Percentiles rank a stretch among this genome's conserved stretches.
Conservation (phyloP, 106 monocot species). For the Platanthera guangdongensis region DNA sequence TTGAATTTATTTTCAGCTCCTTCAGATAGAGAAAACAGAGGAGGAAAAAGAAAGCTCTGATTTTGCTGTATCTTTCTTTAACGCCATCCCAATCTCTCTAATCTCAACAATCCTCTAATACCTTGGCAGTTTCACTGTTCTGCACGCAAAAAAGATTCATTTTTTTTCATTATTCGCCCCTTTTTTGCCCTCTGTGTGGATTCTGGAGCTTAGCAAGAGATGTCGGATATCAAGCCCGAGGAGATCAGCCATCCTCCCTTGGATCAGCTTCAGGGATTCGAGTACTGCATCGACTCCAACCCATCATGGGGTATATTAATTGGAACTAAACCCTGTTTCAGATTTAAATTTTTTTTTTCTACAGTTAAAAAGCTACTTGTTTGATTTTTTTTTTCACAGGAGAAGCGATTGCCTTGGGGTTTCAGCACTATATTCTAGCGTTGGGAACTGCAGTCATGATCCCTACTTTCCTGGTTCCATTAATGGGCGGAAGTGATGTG, state of each 20-base stretch:
- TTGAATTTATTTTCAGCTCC: conserved; percentile 2
- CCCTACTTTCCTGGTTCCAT: conserved; percentile 48
- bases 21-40: not conserved
- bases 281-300: conserved; percentile 97
- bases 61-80: conserved; percentile 2
- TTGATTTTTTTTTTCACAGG: conserved; percentile 7
- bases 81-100: not conserved
- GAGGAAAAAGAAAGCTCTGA: not conserved
- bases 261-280: conserved; percentile 94
- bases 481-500: conserved; percentile 58
- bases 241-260: conserved; percentile 75
- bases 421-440: conserved; percentile 87
- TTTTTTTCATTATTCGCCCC: not conserved
- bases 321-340: not conserved
- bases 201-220: conserved; percentile 3
- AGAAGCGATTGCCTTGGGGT: conserved; percentile 29
- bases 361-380: not conserved
- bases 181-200: not conserved
- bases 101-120: not conserved
- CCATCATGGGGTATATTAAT: conserved; percentile 22
- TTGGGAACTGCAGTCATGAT: conserved; percentile 96
- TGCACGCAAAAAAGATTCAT: not conserved
- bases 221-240: conserved; percentile 73
- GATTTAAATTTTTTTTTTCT: not conserved
- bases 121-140: not conserved